These are phyloP conservation scores for Kodamaea restingae DNA, from an alignment of 805 yeast species.

Conservation along the genomic window DNA sequence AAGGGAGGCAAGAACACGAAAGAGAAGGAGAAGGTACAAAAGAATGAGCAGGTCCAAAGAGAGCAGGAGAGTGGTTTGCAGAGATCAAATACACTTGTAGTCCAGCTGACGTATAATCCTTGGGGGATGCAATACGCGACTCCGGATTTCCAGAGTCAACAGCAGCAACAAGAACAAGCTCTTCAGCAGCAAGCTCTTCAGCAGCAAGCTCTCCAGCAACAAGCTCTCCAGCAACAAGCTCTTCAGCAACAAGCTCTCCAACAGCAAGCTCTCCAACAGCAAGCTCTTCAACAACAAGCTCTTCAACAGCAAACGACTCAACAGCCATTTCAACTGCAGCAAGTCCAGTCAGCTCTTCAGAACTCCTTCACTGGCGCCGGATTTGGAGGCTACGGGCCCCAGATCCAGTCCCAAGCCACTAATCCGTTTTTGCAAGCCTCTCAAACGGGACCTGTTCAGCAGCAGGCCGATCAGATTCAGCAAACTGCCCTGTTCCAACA, in stretches of 20 bases:
- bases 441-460: too few relatives aligned
- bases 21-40: too few relatives aligned
- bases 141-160: constrained; percentile 8
- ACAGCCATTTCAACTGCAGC: constrained; percentile 12
- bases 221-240: constrained; percentile 19
- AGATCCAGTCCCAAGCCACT: constrained; percentile 1
- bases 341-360: constrained; percentile 18
- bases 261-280: constrained; percentile 9
- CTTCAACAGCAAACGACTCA: constrained; percentile 23
- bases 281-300: constrained; percentile 18
- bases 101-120: constrained; percentile 38
- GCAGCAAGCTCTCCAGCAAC: constrained; percentile 15
- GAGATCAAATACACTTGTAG: constrained; percentile 29
- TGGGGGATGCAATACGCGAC: constrained; percentile 24
- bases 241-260: constrained; percentile 20
- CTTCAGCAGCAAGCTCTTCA: constrained; percentile 22
- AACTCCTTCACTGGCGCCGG: constrained; percentile 51
- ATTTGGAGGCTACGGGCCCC: constrained; percentile 44
- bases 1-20: too few relatives aligned
- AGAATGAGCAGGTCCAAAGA: too few relatives aligned
- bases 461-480: too few relatives aligned
- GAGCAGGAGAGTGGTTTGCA: constrained; percentile 22
- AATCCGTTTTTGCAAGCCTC: background rate
- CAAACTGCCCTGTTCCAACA: background rate
- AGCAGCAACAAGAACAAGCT: constrained; percentile 16